These are phyloP conservation scores for Plasmodium relictum DNA, from an alignment of 169 alveolate species.

Conservation along the genomic window DNA sequence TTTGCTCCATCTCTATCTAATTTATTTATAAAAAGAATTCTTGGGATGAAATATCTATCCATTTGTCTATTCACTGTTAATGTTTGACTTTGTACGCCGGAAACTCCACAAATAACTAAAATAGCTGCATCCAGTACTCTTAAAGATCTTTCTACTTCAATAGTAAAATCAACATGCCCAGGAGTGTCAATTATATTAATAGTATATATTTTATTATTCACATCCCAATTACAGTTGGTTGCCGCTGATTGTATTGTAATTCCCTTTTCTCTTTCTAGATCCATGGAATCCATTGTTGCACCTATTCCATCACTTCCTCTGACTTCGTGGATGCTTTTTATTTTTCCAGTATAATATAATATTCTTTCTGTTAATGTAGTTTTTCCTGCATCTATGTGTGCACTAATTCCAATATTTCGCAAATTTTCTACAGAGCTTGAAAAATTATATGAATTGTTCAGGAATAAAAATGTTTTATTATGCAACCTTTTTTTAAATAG, in stretches of 20 bases:
- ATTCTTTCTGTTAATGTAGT: conserved; percentile 97
- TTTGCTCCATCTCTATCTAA: conserved; percentile 98
- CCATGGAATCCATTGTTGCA: conserved; percentile 99
- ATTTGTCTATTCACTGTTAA: conserved; percentile 97
- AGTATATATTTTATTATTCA: conserved; percentile 78
- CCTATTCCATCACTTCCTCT: conserved; percentile 97
- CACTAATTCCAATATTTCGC: conserved; percentile 97
- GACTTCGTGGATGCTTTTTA: conserved; percentile 95
- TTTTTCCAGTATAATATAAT: conserved; percentile 90
- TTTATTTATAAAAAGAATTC: conserved; percentile 95
- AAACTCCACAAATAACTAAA: conserved; percentile 95
- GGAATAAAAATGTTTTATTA: conserved; percentile 5
- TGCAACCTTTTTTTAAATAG: background rate
- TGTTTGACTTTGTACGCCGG: conserved; percentile 98
- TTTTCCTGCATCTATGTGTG: conserved; percentile 98
- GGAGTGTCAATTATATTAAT: conserved; percentile 98
- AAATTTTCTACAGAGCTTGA: conserved; percentile 79
- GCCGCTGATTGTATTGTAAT: conserved; percentile 97
- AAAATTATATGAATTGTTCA: conserved; percentile 67
- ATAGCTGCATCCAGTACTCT: conserved; percentile 98
- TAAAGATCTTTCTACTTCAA: conserved; percentile 98
- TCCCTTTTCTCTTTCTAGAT: conserved; percentile 97
- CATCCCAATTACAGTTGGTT: conserved; percentile 93
- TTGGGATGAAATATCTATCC: conserved; percentile 95
- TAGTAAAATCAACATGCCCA: conserved; percentile 99